Base-by-base conservation (phyloP, 2,329 filamentous ascomycete genomes). In the Davidsoniella eucalypti region DNA sequence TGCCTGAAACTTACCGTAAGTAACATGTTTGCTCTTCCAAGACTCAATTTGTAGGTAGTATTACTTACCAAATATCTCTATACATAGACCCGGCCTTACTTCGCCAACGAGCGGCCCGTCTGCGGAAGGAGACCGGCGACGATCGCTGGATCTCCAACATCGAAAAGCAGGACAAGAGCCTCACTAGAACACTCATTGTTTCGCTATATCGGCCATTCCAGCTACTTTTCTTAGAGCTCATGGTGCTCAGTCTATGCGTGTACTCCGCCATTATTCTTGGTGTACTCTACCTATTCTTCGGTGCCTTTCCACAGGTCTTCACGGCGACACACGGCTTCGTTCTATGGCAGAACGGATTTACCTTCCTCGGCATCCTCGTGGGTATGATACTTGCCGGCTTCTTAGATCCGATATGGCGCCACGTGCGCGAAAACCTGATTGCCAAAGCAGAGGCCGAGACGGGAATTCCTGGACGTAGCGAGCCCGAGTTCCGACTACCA, bases 261-360 rank as follows among this genome's bases (percentile, higher is more conserved):
- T 84, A 88, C 57, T 85, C 84, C 1, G 86, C 87, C 38, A 76
- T 95, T 49, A 68, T 94, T n/a, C 70, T 94, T 6, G 88, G 87
- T 4, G 82, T 94, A 42, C 67, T 94, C 2, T 94, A 94, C 61
- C 76, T 94, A 38, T 94, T 93, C 68, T 93, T 94, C 61, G 87
- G 87, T 17, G 87, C 87, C 0, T 94, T 94, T 58, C 76, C 82
- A 4, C 68, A 93, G 42, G 79, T 94, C 14, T 94, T 94, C 60
- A 63, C 70, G 23, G 75, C 72, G 42, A 79, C 83, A 44, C 82
- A 93, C 61, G 78, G 75, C 17, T 87, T 94, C 67, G 78, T 76
- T 49, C 68, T 87, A 9, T 92, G 82, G 71, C 83, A 94, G 64
- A 70, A 76, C 9, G 88, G 87, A n/a, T 66, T 92, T 51, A 73